These are phyloP conservation scores for Blastobotrys chiropterorum DNA, from an alignment of 805 yeast genomes.

Conservation along the genomic window DNA sequence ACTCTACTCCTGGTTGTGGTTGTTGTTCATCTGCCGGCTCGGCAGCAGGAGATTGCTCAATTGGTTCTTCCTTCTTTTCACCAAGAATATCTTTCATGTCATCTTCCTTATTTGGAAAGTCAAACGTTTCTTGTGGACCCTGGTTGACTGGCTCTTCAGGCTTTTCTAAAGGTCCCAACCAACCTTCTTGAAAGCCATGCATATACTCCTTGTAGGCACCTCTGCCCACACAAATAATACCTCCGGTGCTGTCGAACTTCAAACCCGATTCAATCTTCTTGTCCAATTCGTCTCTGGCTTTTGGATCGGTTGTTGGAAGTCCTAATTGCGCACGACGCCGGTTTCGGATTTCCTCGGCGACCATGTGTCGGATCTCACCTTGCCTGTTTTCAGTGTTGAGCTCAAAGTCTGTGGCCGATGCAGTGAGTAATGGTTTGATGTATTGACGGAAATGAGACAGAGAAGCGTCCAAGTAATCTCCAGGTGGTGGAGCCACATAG, in stretches of 20 bases:
- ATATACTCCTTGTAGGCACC: slow-evolving; percentile 94
- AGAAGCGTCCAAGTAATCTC: slow-evolving; percentile 74
- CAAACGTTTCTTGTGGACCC: slow-evolving; percentile 3
- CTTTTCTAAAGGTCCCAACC: slow-evolving; percentile 77
- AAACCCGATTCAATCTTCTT: slow-evolving; percentile 29
- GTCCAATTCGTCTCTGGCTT: slow-evolving; percentile 25
- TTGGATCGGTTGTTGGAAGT: slow-evolving; percentile 20
- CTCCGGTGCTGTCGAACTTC: slow-evolving; percentile 54
- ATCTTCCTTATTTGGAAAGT: slow-evolving; percentile 17
- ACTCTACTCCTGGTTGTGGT: no score
- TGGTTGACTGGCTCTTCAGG: slow-evolving; percentile 30
- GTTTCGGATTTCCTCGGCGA: slow-evolving; percentile 76
- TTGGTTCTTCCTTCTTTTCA: slow-evolving; percentile 10
- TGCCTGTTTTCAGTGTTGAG: slow-evolving; percentile 72
- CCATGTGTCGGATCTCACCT: slow-evolving; percentile 76
- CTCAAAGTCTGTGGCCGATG: slow-evolving; percentile 81
- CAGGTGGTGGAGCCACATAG: slow-evolving; percentile 95
- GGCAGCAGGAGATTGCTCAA: no score
- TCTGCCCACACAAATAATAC: slow-evolving; percentile 86
- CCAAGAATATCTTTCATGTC: slow-evolving; percentile 16
- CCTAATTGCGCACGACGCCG: slow-evolving; percentile 44
- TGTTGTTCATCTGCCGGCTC: not conserved
- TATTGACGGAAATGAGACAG: slow-evolving; percentile 67
- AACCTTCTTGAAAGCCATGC: slow-evolving; percentile 88
- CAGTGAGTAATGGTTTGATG: slow-evolving; percentile 77